Evolutionary conservation across 176 grass and related monocot species (phyloP), one percentile per base, ranked within the genome.

Genomic region (Dendrocalamus sinicus): DNA sequence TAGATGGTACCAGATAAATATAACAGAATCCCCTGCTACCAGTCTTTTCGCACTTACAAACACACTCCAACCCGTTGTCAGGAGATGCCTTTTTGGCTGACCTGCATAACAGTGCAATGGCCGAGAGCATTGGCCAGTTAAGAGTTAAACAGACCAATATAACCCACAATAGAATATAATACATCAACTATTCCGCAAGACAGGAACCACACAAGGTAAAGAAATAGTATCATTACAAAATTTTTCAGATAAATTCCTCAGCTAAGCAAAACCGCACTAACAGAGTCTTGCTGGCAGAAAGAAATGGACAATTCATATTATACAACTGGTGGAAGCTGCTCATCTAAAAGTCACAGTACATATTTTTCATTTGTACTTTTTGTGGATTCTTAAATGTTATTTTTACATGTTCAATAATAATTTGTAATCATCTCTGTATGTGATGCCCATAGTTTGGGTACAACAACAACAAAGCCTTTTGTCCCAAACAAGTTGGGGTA

Each of bases 31-130:
- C 19, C 95, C 95, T 39, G 95, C 93, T 66, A 92, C 83, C 58
- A 98, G 77, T 87, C 91, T 85, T 82, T 98, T 98, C 16, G 91
- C 95, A 63, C 95, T 95, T 70, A 98, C 95, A 74, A 98, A 95
- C 65, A 98, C 93, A 79, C 95, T 98, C 95, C 95, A 98, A 65
- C 95, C 95, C 6, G 95, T 98, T 48, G 95, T 98, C 51, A 98
- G 73, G 67, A 98, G 93, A 88, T 98, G 95, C 83, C 95, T 93
- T 85, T 98, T 98, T 65, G 95, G 95, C 69, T 98, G 95, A 76
- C 95, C 95, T 98, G 93, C 84, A 89, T 65, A 77, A 75, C 20
- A 69, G 73, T 77, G 53, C 65, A 83, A 84, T 17, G 46, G 23
- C 2, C 73, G 64, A 82, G 9, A 77, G 35, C 66, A 70, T 53